Conservation (phyloP, 2,329 filamentous ascomycete genomes). For the Pseudogymnoascus sp. region DNA sequence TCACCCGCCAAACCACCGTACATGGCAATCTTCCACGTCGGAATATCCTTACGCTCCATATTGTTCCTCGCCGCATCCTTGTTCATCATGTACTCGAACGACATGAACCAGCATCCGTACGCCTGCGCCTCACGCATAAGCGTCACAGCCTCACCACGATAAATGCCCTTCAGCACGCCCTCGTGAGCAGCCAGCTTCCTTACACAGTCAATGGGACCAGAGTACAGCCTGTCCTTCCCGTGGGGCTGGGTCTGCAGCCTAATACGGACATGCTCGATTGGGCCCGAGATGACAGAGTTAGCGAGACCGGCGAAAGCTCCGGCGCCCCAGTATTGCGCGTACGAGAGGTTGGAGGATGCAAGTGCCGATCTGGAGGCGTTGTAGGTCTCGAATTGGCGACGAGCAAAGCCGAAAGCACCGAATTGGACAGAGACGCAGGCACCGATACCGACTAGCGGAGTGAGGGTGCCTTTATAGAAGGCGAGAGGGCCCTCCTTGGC, state of each 20-base stretch:
- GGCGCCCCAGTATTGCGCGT: slow-evolving; percentile 79
- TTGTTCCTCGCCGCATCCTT: slow-evolving; percentile 70
- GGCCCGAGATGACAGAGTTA: slow-evolving; percentile 79
- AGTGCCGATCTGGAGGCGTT: slow-evolving; percentile 45
- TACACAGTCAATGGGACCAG: slow-evolving; percentile 82
- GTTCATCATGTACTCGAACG: slow-evolving; percentile 97
- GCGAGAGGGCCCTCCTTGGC: slow-evolving; percentile 79
- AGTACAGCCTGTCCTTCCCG: slow-evolving; percentile 68
- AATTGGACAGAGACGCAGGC: slow-evolving; percentile 99
- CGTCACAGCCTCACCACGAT: slow-evolving; percentile 81
- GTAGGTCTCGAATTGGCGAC: slow-evolving; percentile 71
- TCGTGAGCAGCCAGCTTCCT: slow-evolving; percentile 64
- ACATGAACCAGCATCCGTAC: slow-evolving; percentile 91
- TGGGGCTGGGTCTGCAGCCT: slow-evolving; percentile 94
- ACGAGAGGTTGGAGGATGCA: slow-evolving; percentile 50
- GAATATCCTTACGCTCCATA: slow-evolving; percentile 67
- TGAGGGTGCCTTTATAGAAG: slow-evolving; percentile 98
- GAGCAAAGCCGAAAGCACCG: slow-evolving; percentile 88
- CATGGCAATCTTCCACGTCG: slow-evolving; percentile 75
- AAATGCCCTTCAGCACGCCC: slow-evolving; percentile 65
- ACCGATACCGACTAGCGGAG: slow-evolving; percentile 88
- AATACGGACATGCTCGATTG: slow-evolving; percentile 96
- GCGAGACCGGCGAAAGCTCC: slow-evolving; percentile 89
- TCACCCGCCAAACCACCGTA: slow-evolving; percentile 94
- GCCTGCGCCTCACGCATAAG: slow-evolving; percentile 83